These are phyloP conservation scores for Acaromyces ingoldii DNA, from an alignment of 1,284 basidiomycete genomes.

Conservation along the genomic window DNA sequence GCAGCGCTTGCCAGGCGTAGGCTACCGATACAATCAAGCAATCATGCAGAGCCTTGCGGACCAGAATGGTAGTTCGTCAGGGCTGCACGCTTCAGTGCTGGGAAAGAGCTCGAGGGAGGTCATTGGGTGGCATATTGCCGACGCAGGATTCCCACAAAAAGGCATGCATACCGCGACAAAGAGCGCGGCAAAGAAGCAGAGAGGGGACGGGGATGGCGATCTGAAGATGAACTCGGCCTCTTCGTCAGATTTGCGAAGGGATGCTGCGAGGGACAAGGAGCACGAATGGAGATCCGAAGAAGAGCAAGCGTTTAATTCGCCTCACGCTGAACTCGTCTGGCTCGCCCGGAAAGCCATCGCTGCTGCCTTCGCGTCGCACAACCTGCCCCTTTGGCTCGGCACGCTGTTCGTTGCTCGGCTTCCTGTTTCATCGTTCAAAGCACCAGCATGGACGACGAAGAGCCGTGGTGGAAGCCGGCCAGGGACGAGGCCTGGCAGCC, in stretches of 20 bases:
- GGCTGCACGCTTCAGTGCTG: too few species aligned
- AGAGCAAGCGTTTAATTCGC: too few species aligned
- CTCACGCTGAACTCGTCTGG: slow-evolving; percentile 9
- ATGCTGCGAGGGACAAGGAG: neutral
- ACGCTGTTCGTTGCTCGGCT: slow-evolving; percentile 23
- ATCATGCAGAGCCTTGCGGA: too few species aligned
- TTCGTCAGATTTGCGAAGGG: neutral
- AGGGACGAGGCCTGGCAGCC: too few species aligned
- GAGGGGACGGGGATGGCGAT: neutral
- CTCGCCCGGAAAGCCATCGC: slow-evolving; percentile 5
- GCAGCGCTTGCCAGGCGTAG: slow-evolving; percentile 40
- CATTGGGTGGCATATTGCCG: slow-evolving; percentile 4
- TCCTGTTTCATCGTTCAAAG: neutral
- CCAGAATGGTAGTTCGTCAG: too few species aligned
- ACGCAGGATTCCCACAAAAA: slow-evolving; percentile 9
- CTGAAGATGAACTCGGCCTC: slow-evolving; percentile 5
- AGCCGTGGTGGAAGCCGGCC: too few species aligned
- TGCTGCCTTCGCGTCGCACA: slow-evolving; percentile 14
- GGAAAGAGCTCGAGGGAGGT: slow-evolving; percentile 5
- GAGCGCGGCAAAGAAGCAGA: too few species aligned
- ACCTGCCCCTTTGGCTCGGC: slow-evolving; percentile 23
- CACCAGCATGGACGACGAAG: too few species aligned
- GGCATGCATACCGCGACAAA: too few species aligned
- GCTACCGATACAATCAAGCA: too few species aligned
- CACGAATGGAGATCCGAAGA: too few species aligned